Evolutionary conservation across 371 early-diverging fungal species (phyloP), one percentile per base, ranked within the genome.

Genomic region (Amoeboaphelidium protococcarum): DNA sequence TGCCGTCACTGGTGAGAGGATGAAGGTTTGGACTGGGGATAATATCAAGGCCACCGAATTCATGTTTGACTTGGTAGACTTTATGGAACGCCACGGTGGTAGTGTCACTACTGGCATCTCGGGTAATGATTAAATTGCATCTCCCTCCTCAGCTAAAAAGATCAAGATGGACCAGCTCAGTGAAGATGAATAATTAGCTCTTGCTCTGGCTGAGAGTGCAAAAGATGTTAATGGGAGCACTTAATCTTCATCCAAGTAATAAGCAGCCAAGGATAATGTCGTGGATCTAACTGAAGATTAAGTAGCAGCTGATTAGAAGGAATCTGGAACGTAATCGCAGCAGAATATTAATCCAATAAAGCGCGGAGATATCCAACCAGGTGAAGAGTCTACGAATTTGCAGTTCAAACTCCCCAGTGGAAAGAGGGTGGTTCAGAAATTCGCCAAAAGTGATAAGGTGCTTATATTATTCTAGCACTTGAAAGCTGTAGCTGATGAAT

Each of bases 121-220:
- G n/a, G n/a, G n/a, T n/a, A n/a, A n/a, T n/a, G n/a, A n/a, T n/a
- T 37, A 46, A 31, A 58, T 64, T 47, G 52, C 57, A 13, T 51
- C 54, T 23, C 53, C 40, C 16, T 50, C 46, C 51, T 44, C 52
- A 13, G 41, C 54, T 0, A 50, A 54, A 25, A 52, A 53, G 42
- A 31, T 43, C 37, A 50, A 49, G 24, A 52, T 57, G 46, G 43
- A 55, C 25, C 45, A 79, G 26, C 72, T 88, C 73, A 70, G 76
- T 12, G 91, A 89, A 61, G 91, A 87, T 26, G 90, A 90, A 50
- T 82, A 82, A 51, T 56, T 87, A 25, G 68, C 72, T 25, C 72
- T 79, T 13, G 88, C 87, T 13, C 71, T 88, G 49, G 70, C 67
- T 65, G 63, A 13, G 40, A 44, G 19, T 2, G 19, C 19, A 2